Evolutionary conservation across 2,329 filamentous ascomycete genomes (phyloP), one percentile per base, ranked within the genome.

Genomic region (Penicillium nordicum): DNA sequence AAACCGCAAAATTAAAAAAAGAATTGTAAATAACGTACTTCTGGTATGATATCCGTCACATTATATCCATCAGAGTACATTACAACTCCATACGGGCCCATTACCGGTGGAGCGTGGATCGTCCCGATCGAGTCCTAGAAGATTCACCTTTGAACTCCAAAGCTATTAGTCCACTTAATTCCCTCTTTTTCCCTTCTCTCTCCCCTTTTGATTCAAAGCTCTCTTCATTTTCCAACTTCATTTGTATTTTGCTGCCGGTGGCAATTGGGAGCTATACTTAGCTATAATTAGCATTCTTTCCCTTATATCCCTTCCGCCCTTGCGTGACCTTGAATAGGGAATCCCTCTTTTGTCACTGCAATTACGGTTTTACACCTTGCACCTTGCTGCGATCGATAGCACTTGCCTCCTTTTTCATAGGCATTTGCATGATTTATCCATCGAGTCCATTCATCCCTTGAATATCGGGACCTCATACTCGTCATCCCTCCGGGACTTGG

Each of bases 161-260:
- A 63, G 53, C 60, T 65, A 53, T 61, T 62, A 63, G 55, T 63
- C 51, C 55, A 40, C 46, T 45, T 49, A 46, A 45, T 47, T 53
- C 55, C 50, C 50, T 56, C 53, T 52, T 56, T 57, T 30, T 38
- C 59, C 40, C 11, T 6, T 16, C 32, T 45, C 29, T 58, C 47
- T 53, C 38, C 32, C 54, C 51, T 50, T 56, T 53, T 45, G 37
- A 44, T 51, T 49, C 46, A 16, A 14, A 16, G 53, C 52, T 59
- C 50, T 18, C 37, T 36, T 47, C 53, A 23, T 16, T 27, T 27
- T 2, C 25, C 25, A 27, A 12, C 18, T 18, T 18, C 18, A 18
- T 36, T 49, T 44, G 49, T 53, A 67, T 32, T 68, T 69, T 69
- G 63, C 67, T 67, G 60, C 65, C 61, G 68, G 68, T 71, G 67